A percentile compares a stretch with the other conserved stretches of the same genome.
Conservation (phyloP, 2,329 filamentous ascomycete species). For the Lachnellula arida region DNA sequence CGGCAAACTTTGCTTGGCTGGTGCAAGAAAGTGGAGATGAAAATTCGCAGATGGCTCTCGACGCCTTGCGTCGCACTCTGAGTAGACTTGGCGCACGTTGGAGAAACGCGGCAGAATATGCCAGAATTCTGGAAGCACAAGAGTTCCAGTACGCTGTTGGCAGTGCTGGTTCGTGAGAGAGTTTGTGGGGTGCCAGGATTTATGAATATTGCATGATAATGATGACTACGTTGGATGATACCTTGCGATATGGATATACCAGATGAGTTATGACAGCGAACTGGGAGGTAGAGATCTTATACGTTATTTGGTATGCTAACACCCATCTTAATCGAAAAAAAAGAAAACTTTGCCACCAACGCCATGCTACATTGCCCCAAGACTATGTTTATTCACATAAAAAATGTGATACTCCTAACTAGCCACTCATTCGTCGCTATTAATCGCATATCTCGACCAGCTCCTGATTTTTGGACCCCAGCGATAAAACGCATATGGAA, state of each 20-base stretch:
- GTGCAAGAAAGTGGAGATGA: conserved; percentile 35
- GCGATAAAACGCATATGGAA: conserved; percentile 17
- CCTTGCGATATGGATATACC: no score
- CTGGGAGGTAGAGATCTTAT: no score
- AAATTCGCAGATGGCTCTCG: conserved; percentile 28
- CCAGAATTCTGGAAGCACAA: conserved; percentile 34
- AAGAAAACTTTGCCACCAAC: neutral
- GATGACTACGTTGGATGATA: no score
- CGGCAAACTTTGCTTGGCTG: conserved; percentile 36
- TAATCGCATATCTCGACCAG: conserved; percentile 18
- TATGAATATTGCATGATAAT: neutral
- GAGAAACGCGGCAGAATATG: conserved; percentile 36
- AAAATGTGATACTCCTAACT: no score
- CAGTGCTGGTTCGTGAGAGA: conserved; percentile 9
- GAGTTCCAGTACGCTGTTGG: conserved; percentile 32
- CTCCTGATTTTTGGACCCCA: conserved; percentile 20
- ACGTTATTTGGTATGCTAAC: neutral
- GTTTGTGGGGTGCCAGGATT: neutral
- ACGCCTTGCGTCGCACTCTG: conserved; percentile 30
- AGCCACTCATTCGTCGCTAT: conserved; percentile 1
- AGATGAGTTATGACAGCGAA: no score
- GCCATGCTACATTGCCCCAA: neutral
- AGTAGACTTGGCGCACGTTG: conserved; percentile 31
- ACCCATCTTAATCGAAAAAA: neutral
- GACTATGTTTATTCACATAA: neutral